phyloP scores from a whole-genome alignment of 139 green algal species.

The Bryopsis sp. region DNA sequence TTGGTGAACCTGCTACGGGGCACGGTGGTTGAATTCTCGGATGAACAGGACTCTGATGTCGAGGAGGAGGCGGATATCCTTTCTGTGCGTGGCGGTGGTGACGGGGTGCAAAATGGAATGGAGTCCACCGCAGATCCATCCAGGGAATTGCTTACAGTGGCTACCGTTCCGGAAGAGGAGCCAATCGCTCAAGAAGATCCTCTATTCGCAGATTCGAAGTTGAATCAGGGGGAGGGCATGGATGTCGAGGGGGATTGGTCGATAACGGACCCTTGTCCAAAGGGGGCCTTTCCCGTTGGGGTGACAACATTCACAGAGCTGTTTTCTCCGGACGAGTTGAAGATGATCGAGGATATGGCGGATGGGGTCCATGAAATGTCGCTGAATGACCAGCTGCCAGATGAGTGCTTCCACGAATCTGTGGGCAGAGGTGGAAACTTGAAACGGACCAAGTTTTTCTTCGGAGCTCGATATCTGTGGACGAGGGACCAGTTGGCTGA shows the following conservation, averaged over 20 bases:
- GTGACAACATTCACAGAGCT: slow-evolving; percentile 47
- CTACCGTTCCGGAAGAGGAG: no score
- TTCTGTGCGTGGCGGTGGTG: no score
- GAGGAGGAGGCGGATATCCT: no score
- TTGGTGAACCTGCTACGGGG: no score
- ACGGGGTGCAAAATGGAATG: no score
- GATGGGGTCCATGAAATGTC: slow-evolving; percentile 31
- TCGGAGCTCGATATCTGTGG: slow-evolving; percentile 61
- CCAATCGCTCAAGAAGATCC: no score
- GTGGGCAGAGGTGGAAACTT: slow-evolving; percentile 21
- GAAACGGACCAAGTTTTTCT: slow-evolving; percentile 69
- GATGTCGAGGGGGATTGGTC: neutral
- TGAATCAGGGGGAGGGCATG: neutral
- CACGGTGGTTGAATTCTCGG: no score
- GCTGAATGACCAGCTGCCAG: slow-evolving; percentile 25
- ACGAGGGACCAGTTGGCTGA: slow-evolving; percentile 48
- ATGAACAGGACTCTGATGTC: no score
- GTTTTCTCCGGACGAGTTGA: slow-evolving; percentile 40
- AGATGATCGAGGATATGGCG: slow-evolving; percentile 30
- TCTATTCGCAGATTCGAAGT: neutral
- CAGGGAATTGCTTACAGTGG: no score
- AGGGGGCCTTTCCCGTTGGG: slow-evolving; percentile 41
- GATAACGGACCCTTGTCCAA: neutral
- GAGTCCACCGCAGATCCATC: no score
- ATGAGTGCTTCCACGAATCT: slow-evolving; percentile 42